Evolutionary conservation across 768 basidiomycete species (phyloP).

Genomic region (Candolleomyces aberdarensis): DNA sequence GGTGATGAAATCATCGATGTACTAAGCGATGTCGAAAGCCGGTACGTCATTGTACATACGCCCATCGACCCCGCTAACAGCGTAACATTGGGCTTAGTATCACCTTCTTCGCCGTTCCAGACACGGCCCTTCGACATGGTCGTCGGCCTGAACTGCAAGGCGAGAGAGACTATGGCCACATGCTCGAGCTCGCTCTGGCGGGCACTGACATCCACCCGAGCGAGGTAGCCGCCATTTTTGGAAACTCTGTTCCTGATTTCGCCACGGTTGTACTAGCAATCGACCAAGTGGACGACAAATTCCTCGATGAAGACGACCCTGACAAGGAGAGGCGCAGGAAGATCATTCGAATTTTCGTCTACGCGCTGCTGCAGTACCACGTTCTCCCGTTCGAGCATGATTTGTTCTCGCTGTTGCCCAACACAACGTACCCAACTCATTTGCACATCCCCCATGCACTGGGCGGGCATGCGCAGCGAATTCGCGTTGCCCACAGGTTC

Average conservation of each 20-base stretch:
- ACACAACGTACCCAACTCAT: slow-evolving; percentile 52
- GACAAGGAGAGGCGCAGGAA: slow-evolving; percentile 50
- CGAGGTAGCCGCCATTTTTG: not conserved
- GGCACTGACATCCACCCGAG: not conserved
- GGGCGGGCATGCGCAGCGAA: slow-evolving; percentile 42
- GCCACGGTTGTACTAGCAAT: slow-evolving; percentile 15
- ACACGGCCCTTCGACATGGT: slow-evolving; percentile 36
- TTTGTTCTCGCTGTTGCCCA: slow-evolving; percentile 40
- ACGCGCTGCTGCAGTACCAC: slow-evolving; percentile 55
- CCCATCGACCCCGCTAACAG: not conserved
- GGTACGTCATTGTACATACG: not conserved
- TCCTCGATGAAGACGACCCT: slow-evolving; percentile 33
- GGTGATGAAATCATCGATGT: slow-evolving; percentile 15
- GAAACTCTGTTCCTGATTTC: not conserved
- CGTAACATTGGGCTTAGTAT: slow-evolving; percentile 26
- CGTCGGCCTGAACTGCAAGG: slow-evolving; percentile 11
- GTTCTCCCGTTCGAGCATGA: slow-evolving; percentile 41
- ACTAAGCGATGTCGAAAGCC: slow-evolving; percentile 7
- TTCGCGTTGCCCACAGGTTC: slow-evolving; percentile 33
- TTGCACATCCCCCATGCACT: slow-evolving; percentile 40
- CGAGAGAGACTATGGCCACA: slow-evolving; percentile 1
- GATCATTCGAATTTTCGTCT: slow-evolving; percentile 52
- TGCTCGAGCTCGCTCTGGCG: slow-evolving; percentile 5
- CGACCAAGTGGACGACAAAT: slow-evolving; percentile 22
- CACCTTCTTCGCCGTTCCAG: slow-evolving; percentile 53